Percentiles rank a stretch among this genome's conserved stretches.
Conservation (phyloP, 2,329 filamentous ascomycete genomes). For the Diplodia corticola region DNA sequence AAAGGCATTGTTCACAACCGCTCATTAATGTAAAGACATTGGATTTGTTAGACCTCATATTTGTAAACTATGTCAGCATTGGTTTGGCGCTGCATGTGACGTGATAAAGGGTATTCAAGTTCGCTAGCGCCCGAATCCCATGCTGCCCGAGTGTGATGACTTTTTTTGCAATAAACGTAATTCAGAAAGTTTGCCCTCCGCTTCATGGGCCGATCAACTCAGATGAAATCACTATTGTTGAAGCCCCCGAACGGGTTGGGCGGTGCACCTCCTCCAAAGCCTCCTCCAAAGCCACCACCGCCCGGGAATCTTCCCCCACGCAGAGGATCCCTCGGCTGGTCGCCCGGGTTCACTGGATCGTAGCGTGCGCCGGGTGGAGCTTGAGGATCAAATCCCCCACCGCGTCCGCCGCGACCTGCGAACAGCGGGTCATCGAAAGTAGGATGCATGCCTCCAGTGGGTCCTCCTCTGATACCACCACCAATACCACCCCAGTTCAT, state of each 20-base stretch:
- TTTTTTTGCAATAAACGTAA: not conserved
- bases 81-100: not conserved
- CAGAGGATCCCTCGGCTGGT: slow-evolving; percentile 41
- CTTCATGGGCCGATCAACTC: not conserved
- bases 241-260: slow-evolving; percentile 63
- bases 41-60: not conserved
- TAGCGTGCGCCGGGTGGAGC: slow-evolving; percentile 87
- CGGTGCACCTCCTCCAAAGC: slow-evolving; percentile 46
- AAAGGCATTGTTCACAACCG: not conserved
- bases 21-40: not conserved
- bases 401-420: slow-evolving; percentile 55
- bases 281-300: slow-evolving; percentile 32
- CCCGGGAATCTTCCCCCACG: slow-evolving; percentile 27
- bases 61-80: not conserved
- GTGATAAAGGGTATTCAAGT: not conserved
- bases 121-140: not conserved
- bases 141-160: not conserved
- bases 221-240: slow-evolving; percentile 61
- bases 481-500: slow-evolving; percentile 65
- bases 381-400: slow-evolving; percentile 63
- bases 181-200: not conserved
- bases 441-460: slow-evolving; percentile 86
- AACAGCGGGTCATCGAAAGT: slow-evolving; percentile 93
- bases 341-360: slow-evolving; percentile 70
- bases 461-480: slow-evolving; percentile 58